These are phyloP conservation scores for Blastobotrys buckinghamii DNA, from an alignment of 1,139 yeast genomes.

Conservation along the genomic window DNA sequence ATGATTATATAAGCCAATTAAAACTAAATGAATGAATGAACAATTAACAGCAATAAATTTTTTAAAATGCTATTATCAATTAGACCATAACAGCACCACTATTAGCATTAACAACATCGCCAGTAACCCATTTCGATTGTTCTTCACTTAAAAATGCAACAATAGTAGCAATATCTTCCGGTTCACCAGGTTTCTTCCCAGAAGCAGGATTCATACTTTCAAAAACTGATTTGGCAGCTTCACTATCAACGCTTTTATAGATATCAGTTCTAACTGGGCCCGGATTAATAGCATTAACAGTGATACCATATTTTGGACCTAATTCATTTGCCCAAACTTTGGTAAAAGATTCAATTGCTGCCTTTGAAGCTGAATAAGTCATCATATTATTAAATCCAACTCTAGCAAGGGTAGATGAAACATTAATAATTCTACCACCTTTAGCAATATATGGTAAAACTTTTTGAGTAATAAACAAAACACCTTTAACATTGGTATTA, in stretches of 20 bases:
- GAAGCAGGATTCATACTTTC: no score
- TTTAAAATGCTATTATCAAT: no score
- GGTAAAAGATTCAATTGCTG: conserved; percentile 60
- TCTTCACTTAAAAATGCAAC: conserved; percentile 10
- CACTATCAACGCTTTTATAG: no score
- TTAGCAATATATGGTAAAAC: background rate
- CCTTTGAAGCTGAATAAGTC: conserved; percentile 62
- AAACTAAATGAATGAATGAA: no score
- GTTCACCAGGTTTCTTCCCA: background rate
- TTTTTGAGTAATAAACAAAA: background rate
- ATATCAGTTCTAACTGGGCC: conserved; percentile 19
- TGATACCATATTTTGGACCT: conserved; percentile 19
- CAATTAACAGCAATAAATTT: no score
- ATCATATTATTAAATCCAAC: conserved; percentile 19
- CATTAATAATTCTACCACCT: background rate
- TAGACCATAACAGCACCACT: conserved; percentile 5
- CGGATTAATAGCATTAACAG: conserved; percentile 32
- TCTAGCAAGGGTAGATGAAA: no score
- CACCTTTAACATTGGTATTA: background rate
- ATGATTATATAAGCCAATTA: no score
- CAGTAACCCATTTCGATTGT: conserved; percentile 8
- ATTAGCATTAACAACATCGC: conserved; percentile 9
- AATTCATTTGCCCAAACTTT: conserved; percentile 49
- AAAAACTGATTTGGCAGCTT: background rate
- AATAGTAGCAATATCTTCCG: conserved; percentile 12